Conservation (phyloP, 169 alveolate genomes). For the Plasmodium coatneyi region DNA sequence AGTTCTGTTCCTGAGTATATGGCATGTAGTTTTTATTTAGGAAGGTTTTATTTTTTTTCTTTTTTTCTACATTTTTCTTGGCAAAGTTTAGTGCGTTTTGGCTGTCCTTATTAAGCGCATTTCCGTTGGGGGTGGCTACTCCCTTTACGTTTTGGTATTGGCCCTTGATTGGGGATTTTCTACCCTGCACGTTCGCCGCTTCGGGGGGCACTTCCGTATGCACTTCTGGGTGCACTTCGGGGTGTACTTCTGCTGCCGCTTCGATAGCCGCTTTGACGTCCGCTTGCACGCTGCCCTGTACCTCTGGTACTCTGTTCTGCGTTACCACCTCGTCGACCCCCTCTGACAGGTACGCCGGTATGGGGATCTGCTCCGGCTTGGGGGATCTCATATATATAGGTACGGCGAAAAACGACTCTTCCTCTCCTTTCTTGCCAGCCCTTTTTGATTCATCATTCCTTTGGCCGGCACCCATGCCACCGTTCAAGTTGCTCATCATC, state of each 20-base stretch:
- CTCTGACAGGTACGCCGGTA: slow-evolving; percentile 35
- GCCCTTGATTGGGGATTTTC: background rate
- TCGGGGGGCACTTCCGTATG: background rate
- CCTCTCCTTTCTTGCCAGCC: slow-evolving; percentile 35
- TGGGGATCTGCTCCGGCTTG: slow-evolving; percentile 63
- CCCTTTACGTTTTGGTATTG: slow-evolving; percentile 7
- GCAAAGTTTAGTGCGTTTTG: slow-evolving; percentile 10
- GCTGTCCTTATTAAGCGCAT: background rate
- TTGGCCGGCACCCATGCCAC: background rate
- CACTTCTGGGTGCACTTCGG: too few relatives aligned
- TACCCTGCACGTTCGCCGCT: background rate
- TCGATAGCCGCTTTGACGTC: background rate
- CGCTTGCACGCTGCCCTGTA: too few relatives aligned
- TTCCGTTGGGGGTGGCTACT: background rate
- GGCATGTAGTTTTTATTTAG: slow-evolving; percentile 15
- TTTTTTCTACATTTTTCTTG: slow-evolving; percentile 12
- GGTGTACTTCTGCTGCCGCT: too few relatives aligned
- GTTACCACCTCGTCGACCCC: background rate
- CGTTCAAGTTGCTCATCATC: background rate
- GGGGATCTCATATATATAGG: slow-evolving; percentile 70
- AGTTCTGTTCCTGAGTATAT: slow-evolving; percentile 3
- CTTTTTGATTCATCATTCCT: background rate
- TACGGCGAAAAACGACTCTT: slow-evolving; percentile 26
- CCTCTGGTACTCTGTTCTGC: background rate
- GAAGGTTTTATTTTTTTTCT: slow-evolving; percentile 26